Evolutionary conservation across 805 yeast genomes (phyloP).

Genomic region (Ascoidea rubescens): DNA sequence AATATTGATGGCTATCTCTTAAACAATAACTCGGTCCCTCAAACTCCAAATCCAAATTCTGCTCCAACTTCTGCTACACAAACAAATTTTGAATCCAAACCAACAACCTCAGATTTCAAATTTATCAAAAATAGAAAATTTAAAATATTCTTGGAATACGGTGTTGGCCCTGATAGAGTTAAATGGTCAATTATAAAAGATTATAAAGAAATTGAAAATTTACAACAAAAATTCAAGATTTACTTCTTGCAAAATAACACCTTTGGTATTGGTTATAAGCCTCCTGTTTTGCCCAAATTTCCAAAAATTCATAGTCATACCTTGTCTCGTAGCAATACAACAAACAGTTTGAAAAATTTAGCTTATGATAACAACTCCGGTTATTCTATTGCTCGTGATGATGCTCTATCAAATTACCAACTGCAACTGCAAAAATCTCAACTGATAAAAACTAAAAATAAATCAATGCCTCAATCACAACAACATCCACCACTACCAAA

Average conservation of each 20-base stretch:
- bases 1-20: no score
- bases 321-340: neutral
- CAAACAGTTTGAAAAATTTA: neutral
- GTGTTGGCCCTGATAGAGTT: constrained; percentile 65
- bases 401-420: no score
- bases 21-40: neutral
- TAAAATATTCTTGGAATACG: constrained; percentile 75
- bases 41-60: neutral
- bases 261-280: neutral
- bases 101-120: neutral
- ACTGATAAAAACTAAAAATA: no score
- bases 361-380: constrained; percentile 3
- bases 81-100: neutral
- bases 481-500: neutral
- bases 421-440: no score
- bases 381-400: constrained; percentile 2
- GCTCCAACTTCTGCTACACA: neutral
- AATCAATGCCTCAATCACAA: neutral
- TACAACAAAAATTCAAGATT: constrained; percentile 57
- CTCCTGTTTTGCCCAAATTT: constrained; percentile 6
- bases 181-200: constrained; percentile 71
- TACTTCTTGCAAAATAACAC: constrained; percentile 30
- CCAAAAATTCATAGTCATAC: constrained; percentile 6
- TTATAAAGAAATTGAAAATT: constrained; percentile 52
- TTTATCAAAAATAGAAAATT: constrained; percentile 23